Percentiles rank a stretch among this genome's conserved stretches.
Evolutionary conservation across 176 grass and related monocot genomes (phyloP).

Genomic region (Bolboschoenus planiculmis): DNA sequence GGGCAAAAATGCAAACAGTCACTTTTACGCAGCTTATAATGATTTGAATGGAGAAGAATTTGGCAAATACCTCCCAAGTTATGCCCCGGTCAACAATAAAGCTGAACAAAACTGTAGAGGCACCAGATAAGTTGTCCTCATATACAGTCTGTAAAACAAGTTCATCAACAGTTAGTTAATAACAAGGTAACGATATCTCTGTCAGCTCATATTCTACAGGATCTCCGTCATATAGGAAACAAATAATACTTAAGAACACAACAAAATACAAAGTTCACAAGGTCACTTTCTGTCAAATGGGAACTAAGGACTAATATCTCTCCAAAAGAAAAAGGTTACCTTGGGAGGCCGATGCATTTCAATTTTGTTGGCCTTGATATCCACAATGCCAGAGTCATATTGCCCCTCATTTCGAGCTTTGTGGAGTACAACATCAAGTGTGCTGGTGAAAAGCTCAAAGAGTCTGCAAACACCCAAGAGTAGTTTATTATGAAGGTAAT

Average conservation of each 20-base stretch:
- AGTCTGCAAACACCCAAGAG: constrained; percentile 47
- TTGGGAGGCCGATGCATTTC: constrained; percentile 76
- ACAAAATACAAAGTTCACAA: background rate
- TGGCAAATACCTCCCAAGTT: constrained; percentile 79
- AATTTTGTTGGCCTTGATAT: constrained; percentile 90
- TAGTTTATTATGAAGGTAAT: constrained; percentile 23
- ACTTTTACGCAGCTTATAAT: background rate
- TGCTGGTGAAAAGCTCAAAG: constrained; percentile 84
- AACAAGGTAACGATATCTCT: background rate
- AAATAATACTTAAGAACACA: background rate
- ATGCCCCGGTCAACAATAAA: constrained; percentile 84
- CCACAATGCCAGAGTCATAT: constrained; percentile 94
- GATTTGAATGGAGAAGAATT: constrained; percentile 3
- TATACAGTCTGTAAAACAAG: constrained; percentile 70
- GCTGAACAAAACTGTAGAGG: constrained; percentile 70
- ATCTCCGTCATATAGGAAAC: background rate
- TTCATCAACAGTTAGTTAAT: constrained; percentile 19
- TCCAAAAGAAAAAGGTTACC: constrained; percentile 26
- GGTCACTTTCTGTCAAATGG: background rate
- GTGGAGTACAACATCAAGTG: constrained; percentile 73
- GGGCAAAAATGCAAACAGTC: background rate
- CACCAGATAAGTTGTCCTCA: constrained; percentile 80
- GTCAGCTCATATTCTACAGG: background rate
- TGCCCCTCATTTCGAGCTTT: constrained; percentile 94
- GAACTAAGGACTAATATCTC: background rate